Evolutionary conservation across 2,329 filamentous ascomycete genomes (phyloP).

Genomic region (Metarhizium sp.): DNA sequence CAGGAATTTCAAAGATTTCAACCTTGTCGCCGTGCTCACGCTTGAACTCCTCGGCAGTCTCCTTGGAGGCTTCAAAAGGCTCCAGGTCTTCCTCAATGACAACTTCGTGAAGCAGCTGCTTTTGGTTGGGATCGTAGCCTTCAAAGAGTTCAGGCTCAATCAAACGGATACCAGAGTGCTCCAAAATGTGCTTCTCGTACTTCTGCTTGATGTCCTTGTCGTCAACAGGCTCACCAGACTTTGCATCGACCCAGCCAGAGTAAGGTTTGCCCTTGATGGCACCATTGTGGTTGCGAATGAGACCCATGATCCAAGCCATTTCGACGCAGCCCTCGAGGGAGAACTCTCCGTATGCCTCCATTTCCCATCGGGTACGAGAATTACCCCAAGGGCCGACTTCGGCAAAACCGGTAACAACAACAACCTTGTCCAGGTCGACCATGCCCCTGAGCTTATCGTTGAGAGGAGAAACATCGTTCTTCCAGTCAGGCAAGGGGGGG

Average conservation of each 20-base stretch:
- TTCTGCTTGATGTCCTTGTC: constrained; percentile 97
- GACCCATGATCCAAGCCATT: constrained; percentile 99
- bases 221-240: constrained; percentile 89
- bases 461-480: constrained; percentile 79
- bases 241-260: constrained; percentile 92
- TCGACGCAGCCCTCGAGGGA: constrained; percentile 96
- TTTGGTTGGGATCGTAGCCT: constrained; percentile 96
- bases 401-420: constrained; percentile 93
- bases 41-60: constrained; percentile 95
- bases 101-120: constrained; percentile 95
- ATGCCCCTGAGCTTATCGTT: constrained; percentile 88
- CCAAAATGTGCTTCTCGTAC: constrained; percentile 93
- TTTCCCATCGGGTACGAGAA: constrained; percentile 96
- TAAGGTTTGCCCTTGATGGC: constrained; percentile 93
- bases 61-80: constrained; percentile 93
- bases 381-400: constrained; percentile 98
- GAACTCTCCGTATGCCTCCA: constrained; percentile 95
- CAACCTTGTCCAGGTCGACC: constrained; percentile 97
- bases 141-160: constrained; percentile 96
- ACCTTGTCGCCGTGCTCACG: constrained; percentile 96
- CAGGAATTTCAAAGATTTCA: constrained; percentile 89
- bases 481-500: constrained; percentile 83
- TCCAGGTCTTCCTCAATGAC: constrained; percentile 96
- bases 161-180: constrained; percentile 93
- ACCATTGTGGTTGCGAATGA: constrained; percentile 98